Base-by-base conservation (phyloP, 176 grass and related monocot species). In the Oryza punctata region DNA sequence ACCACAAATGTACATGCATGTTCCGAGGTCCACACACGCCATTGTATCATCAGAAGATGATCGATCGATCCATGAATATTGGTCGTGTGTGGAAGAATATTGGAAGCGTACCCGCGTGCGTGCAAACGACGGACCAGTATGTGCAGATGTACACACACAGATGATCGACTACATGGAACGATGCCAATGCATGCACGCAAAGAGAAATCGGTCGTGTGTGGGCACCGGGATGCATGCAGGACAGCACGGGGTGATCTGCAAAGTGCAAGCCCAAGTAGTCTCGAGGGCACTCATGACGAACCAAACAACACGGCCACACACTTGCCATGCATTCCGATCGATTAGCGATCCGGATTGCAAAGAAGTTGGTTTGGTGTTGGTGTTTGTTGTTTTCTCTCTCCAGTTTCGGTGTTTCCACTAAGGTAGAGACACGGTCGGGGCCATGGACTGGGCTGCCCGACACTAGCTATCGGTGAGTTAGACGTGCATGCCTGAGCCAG, bases 21-120 rank as follows among this genome's bases (percentile, higher is more conserved):
- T 57, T 88, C 63, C 35, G 13, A 85, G 88, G 83, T 78, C 88
- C 88, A 82, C 88, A 49, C 72, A 21, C 78, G 78, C 70, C 64
- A 83, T 64, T 72, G n/a, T n/a, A n/a, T n/a, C n/a, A n/a, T n/a
- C n/a, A n/a, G n/a, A n/a, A n/a, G n/a, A n/a, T n/a, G n/a, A n/a
- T n/a, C n/a, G 37, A 75, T 76, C 32, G 37, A 38, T 38, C 37
- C 7, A 11, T 14, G 75, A 64, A 4, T 16, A 5, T 7, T 57
- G 19, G 49, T 52, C 49, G n/a, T n/a, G 15, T 19, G 49, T 52
- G 49, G 49, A 54, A 46, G 10, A 15, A 47, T 47, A 47, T 47
- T 47, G 45, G 45, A 15, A 47, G 16, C 16, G 16, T 5, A 33
- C n/a, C n/a, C n/a, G n/a, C 32, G 32, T 54, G 21, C 50, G 50